Base-by-base conservation (phyloP, 1,284 basidiomycete species). In the Porogramme epimiltina region DNA sequence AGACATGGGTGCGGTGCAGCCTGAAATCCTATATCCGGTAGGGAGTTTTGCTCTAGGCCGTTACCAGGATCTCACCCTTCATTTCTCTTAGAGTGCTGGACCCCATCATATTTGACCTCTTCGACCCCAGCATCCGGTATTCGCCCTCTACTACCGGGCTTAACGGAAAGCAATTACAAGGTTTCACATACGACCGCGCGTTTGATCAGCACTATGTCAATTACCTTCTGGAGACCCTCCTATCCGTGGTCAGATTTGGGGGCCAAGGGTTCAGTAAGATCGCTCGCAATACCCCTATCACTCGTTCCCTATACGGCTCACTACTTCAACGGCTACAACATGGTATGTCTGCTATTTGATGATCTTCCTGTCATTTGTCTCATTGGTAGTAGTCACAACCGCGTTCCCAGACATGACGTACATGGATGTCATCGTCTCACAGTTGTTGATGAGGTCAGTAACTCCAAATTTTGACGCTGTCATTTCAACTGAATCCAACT, bases 1-100 rank as follows among this genome's bases (percentile, higher is more conserved):
- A 97, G 68, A 94, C 93, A 0, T 98, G 95, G 95, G 93, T 98
- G 89, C 82, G 94, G 25, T 93, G 91, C 64, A 94, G 87, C 64
- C 76, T 96, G n/a, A 89, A 87, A 64, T 95, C 93, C 1, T 95
- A 95, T 68, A 75, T 92, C 52, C 82, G 93, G 93, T 94, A 68
- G 46, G 76, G 52, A 37, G 26, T 31, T n/a, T 42, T 46, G 26
- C 39, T 40, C 22, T 51, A 23, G 28, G 37, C 31, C 39, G 47
- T 10, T 36, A 24, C 2, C 40, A 44, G 49, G 23, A 44, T 48
- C 45, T 53, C 47, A 49, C 55, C n/a, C n/a, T n/a, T n/a, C n/a
- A n/a, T n/a, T 39, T 54, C 57, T 25, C 38, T 34, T 51, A 91
- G 91, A n/a, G 77, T 95, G 25, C 75, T 97, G 34, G 94, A 97